phyloP scores from a whole-genome alignment of 2,329 filamentous ascomycete genomes.

The Zalaria obscura region DNA sequence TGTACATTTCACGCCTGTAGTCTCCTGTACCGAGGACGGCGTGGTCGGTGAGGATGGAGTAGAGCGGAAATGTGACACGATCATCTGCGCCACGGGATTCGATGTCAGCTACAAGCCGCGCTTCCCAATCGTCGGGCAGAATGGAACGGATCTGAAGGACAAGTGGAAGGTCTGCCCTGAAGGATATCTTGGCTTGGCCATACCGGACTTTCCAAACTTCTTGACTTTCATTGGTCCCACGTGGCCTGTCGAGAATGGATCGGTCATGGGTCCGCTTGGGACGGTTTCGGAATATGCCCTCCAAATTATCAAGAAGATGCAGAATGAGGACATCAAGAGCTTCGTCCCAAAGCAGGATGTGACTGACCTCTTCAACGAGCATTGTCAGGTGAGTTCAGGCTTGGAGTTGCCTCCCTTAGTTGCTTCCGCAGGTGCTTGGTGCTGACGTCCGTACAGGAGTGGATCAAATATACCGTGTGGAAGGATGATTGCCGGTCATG shows the following conservation, averaged over 20 bases:
- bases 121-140: constrained; percentile 28
- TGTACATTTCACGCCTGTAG: constrained; percentile 34
- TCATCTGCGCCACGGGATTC: constrained; percentile 33
- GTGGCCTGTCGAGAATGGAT: constrained; percentile 31
- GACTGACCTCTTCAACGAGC: constrained; percentile 28
- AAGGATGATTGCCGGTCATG: constrained; percentile 29
- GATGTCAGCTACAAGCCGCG: constrained; percentile 28
- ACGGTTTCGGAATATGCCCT: constrained; percentile 25
- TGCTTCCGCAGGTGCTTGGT: not conserved
- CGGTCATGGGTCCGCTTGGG: constrained; percentile 26
- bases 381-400: constrained; percentile 15
- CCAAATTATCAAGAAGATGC: constrained; percentile 31
- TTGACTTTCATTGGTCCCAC: constrained; percentile 27
- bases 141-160: constrained; percentile 24
- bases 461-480: constrained; percentile 36
- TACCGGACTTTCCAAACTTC: constrained; percentile 29
- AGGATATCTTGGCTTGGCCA: constrained; percentile 26
- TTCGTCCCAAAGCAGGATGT: constrained; percentile 26
- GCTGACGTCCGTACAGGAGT: constrained; percentile 20
- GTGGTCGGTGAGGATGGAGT: constrained; percentile 29
- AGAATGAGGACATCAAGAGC: constrained; percentile 28
- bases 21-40: constrained; percentile 30
- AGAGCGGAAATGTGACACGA: constrained; percentile 26
- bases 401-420: not conserved
- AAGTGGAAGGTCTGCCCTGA: constrained; percentile 26